Base-by-base conservation (phyloP, 345 rosid species). In the Rhodamnia rubescens region DNA sequence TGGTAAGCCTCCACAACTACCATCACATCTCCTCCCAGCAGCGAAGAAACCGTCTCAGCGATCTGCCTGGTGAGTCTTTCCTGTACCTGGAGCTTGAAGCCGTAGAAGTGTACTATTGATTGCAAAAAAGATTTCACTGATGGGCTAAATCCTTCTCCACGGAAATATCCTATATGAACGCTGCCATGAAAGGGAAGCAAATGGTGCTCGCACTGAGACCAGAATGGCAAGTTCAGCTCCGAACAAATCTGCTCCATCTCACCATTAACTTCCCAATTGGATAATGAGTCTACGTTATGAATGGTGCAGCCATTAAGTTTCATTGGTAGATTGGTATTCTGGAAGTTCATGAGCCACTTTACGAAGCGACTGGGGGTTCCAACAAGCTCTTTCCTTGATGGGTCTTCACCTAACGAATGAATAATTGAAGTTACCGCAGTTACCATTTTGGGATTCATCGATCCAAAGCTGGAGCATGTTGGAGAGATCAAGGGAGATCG, bases 201-300 rank as follows among this genome's bases (percentile, higher is more conserved):
- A 90, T 98, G 99, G 91, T 98, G 99, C 85, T 98, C 98, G 36
- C 99, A 98, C 85, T 91, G 97, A 85, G 99, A 96, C 94, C 99
- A 96, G 86, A 98, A 91, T 1, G 95, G 82, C 22, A 98, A 40
- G 89, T 92, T 94, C 88, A 94, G 87, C 90, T 95, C 99, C n/a
- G 93, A 93, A 47, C 86, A 88, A 22, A 96, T 78, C 59, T 82
- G 92, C 85, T 86, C 89, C 36, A 87, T 87, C 11, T 69, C 81
- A 83, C 61, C 88, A 87, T 86, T 44, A 57, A 88, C 84, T 57
- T 90, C 93, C 16, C 91, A 92, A 44, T 88, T 91, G 54, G 69
- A 36, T 85, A 83, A 86, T 51, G 84, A 80, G 82, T 86, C 89
- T 36, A 53, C 75, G 83, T 87, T 86, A 69, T 89, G 87, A 56